These are phyloP conservation scores for Phylloporus sp. DNA, from an alignment of 768 basidiomycete species.

Conservation along the genomic window DNA sequence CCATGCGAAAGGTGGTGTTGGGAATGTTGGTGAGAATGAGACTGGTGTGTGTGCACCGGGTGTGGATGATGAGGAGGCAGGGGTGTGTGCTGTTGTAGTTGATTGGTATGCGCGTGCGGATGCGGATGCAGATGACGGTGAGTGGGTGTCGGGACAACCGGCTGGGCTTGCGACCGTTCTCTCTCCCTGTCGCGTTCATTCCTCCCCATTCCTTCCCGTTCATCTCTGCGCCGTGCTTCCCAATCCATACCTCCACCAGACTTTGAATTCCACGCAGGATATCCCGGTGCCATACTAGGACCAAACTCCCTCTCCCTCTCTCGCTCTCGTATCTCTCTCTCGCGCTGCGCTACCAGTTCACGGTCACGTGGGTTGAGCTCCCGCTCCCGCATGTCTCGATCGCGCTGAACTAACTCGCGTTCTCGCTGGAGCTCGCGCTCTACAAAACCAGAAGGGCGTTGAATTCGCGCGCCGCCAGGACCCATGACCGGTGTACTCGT, in stretches of 20 bases:
- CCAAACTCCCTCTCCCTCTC: constrained; percentile 27
- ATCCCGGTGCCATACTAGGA: constrained; percentile 17
- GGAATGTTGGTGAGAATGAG: constrained; percentile 33
- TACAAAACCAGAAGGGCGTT: constrained; percentile 28
- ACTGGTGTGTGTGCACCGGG: constrained; percentile 24
- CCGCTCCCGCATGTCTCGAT: constrained; percentile 24
- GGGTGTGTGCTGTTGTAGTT: constrained; percentile 21
- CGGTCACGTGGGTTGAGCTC: constrained; percentile 22
- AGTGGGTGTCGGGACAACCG: constrained; percentile 20
- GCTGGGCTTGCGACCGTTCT: constrained; percentile 28
- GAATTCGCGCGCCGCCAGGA: constrained; percentile 19
- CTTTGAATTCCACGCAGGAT: constrained; percentile 34
- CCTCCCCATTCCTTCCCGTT: constrained; percentile 25
- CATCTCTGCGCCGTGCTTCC: constrained; percentile 35
- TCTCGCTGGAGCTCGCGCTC: constrained; percentile 30
- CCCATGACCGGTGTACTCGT: constrained; percentile 15
- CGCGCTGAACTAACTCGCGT: constrained; percentile 28
- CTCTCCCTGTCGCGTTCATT: constrained; percentile 28
- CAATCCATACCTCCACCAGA: constrained; percentile 27
- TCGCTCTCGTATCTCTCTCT: constrained; percentile 24
- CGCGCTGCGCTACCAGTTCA: constrained; percentile 19
- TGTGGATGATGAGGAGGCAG: constrained; percentile 26
- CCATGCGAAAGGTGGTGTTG: constrained; percentile 27
- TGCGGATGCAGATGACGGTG: constrained; percentile 34
- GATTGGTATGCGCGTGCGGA: constrained; percentile 34